These are phyloP conservation scores for Pythium angustatum DNA, from an alignment of 352 stramenopile genomes.

Conservation along the genomic window DNA sequence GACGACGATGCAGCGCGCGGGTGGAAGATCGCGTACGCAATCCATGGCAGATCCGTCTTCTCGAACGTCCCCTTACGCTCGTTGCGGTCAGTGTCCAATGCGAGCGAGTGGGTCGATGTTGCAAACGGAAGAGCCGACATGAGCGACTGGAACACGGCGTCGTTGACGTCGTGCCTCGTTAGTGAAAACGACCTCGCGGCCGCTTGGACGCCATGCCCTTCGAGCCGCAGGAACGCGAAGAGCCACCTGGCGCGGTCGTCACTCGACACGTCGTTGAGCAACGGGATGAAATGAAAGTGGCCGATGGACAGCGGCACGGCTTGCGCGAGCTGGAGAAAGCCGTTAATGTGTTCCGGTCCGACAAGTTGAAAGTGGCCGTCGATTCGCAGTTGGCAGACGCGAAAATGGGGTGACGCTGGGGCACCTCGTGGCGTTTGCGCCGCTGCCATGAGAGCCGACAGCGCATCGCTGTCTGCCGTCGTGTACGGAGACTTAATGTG, in stretches of 20 bases:
- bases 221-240: not conserved
- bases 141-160: not conserved
- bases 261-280: not conserved
- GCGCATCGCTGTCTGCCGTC: too few species aligned
- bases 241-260: not conserved
- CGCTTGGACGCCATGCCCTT: not conserved
- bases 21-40: slow-evolving; percentile 6
- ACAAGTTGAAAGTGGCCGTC: not conserved
- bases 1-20: not conserved
- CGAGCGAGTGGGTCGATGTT: not conserved
- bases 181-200: not conserved
- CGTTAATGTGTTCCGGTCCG: not conserved
- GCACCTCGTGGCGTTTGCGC: too few species aligned
- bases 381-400: not conserved
- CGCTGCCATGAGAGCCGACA: too few species aligned
- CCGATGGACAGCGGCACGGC: not conserved
- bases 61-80: not conserved
- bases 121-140: not conserved
- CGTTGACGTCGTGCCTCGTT: not conserved
- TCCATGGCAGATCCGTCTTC: not conserved
- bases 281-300: not conserved
- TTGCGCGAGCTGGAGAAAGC: not conserved
- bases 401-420: too few species aligned
- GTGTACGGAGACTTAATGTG: too few species aligned
- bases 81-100: not conserved